Percentiles rank a stretch among this genome's conserved stretches.
Conservation (phyloP, 176 grass and related monocot species). For the Aegilops umbellulata region DNA sequence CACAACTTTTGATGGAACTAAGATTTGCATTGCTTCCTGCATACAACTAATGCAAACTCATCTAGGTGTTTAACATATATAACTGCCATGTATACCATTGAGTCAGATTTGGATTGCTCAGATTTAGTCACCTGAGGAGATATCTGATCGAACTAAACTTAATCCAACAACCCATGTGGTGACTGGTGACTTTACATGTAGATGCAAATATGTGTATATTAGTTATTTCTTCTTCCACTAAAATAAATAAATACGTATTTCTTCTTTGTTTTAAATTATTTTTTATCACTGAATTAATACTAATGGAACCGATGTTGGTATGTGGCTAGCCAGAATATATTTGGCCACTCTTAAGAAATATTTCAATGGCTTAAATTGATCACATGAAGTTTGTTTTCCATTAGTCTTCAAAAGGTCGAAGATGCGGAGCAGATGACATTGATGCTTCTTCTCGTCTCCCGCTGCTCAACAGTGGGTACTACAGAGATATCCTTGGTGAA, state of each 20-base stretch:
- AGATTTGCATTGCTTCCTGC: neutral
- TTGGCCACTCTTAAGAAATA: neutral
- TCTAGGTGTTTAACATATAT: neutral
- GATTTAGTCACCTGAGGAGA: neutral
- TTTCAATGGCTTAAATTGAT: slow-evolving; percentile 25
- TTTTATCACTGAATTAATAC: slow-evolving; percentile 3
- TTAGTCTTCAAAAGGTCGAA: slow-evolving; percentile 84
- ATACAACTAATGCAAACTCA: neutral
- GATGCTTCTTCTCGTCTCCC: slow-evolving; percentile 93
- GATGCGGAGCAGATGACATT: slow-evolving; percentile 87
- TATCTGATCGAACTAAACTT: neutral
- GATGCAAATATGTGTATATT: neutral
- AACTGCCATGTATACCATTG: neutral
- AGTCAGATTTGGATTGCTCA: neutral
- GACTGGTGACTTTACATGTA: slow-evolving; percentile 11
- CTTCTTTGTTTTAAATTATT: neutral
- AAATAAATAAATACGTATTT: neutral
- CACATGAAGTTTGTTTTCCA: slow-evolving; percentile 23
- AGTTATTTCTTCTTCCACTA: neutral
- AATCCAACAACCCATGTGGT: neutral
- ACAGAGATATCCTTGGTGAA: slow-evolving; percentile 88
- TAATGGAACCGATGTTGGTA: neutral
- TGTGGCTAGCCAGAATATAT: neutral
- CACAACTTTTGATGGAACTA: neutral
- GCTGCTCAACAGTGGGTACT: slow-evolving; percentile 73